phyloP scores from a whole-genome alignment of 805 yeast genomes.

The Ogataea populi-albae region DNA sequence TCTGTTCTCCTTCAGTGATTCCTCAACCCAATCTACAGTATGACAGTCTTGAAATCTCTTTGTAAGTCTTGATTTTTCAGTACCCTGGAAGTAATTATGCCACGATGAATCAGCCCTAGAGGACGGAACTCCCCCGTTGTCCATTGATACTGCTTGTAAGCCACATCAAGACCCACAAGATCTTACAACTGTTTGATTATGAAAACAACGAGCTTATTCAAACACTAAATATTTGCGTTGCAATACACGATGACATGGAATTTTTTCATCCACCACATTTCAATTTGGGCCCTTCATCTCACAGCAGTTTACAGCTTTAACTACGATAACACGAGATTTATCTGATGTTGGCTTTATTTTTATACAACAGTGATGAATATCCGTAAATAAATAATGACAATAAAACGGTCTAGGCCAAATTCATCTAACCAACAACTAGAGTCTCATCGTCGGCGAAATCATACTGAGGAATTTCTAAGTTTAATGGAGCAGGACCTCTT shows the following conservation, averaged over 20 bases:
- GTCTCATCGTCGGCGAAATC: constrained; percentile 74
- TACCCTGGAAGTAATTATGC: constrained; percentile 20
- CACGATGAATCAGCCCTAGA: no score
- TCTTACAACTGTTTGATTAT: no score
- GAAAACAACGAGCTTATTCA: no score
- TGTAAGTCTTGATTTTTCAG: constrained; percentile 24
- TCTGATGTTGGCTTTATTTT: no score
- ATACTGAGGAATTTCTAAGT: constrained; percentile 94
- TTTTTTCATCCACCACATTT: constrained; percentile 10
- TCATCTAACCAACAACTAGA: constrained; percentile 91
- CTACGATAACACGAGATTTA: constrained; percentile 2
- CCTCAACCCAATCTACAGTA: constrained; percentile 72
- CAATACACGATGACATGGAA: constrained; percentile 11
- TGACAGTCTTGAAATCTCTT: constrained; percentile 56
- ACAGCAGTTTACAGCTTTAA: neutral
- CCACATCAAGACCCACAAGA: no score
- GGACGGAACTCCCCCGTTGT: constrained; percentile 9
- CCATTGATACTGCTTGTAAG: no score
- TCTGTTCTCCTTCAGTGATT: constrained; percentile 48
- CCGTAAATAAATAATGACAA: constrained; percentile 9
- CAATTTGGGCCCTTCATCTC: no score
- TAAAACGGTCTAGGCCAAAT: constrained; percentile 13
- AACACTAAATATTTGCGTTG: no score
- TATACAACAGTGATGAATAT: constrained; percentile 12
- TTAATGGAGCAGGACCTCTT: constrained; percentile 99